Evolutionary conservation across 352 stramenopile species (phyloP).

Genomic region (Globisporangium canariense): DNA sequence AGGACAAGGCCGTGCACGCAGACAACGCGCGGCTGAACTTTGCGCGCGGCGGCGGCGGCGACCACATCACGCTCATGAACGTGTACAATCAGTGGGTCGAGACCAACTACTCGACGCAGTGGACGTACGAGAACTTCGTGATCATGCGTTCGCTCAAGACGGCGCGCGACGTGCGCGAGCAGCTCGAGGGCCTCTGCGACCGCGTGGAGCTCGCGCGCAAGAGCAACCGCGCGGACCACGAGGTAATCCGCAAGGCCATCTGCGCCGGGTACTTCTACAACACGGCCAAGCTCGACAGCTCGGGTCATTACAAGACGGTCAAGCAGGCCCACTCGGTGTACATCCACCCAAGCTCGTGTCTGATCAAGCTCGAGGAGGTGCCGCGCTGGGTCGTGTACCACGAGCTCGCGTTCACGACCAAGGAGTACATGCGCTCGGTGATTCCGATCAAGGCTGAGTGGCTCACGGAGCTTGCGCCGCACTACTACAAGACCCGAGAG

Average conservation of each 20-base stretch:
- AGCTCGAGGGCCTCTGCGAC: conserved; percentile 98
- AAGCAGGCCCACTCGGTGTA: conserved; percentile 97
- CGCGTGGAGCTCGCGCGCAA: conserved; percentile 95
- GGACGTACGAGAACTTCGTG: conserved; percentile 96
- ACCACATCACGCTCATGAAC: conserved; percentile 96
- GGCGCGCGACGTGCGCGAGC: conserved; percentile 97
- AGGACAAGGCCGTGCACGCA: conserved; percentile 98
- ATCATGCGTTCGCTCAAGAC: conserved; percentile 97
- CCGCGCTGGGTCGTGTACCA: conserved; percentile 98
- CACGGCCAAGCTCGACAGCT: conserved; percentile 94
- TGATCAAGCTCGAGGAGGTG: conserved; percentile 89
- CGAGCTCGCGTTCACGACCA: conserved; percentile 98
- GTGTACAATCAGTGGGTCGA: conserved; percentile 99
- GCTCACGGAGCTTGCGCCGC: conserved; percentile 98
- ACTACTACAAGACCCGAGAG: conserved; percentile 99
- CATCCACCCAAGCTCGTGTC: conserved; percentile 98
- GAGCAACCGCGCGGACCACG: conserved; percentile 86
- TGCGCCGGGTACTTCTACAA: conserved; percentile 99
- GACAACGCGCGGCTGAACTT: conserved; percentile 99
- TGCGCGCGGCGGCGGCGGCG: conserved; percentile 93
- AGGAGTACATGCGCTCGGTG: conserved; percentile 99
- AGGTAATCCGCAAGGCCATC: conserved; percentile 96
- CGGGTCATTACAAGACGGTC: conserved; percentile 98
- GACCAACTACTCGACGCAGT: conserved; percentile 96
- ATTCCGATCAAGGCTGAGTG: conserved; percentile 97